Conservation (phyloP, 2,329 filamentous ascomycete species). For the Zymoseptoria crescenta region DNA sequence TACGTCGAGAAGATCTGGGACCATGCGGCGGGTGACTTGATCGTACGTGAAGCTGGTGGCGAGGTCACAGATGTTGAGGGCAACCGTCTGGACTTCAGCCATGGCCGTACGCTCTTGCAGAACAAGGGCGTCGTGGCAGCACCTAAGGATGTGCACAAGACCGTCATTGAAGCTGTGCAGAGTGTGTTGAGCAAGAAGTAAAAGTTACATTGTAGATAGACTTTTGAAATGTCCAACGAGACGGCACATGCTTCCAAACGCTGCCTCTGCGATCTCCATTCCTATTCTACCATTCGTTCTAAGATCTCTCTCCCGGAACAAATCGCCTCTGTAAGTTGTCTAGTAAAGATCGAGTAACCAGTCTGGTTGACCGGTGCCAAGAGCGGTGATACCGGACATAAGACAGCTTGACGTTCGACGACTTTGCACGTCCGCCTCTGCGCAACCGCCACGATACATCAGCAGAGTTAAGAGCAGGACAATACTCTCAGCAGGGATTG, state of each 20-base stretch:
- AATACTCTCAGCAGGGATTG: not conserved
- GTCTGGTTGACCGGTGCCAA: not conserved
- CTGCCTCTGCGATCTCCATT: not conserved
- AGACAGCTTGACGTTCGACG: not conserved
- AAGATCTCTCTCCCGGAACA: too few species aligned
- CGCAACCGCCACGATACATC: not conserved
- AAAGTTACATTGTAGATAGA: not conserved
- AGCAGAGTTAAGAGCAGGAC: not conserved
- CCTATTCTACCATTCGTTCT: not conserved
- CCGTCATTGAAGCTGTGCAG: slow-evolving; percentile 75
- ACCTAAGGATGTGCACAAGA: slow-evolving; percentile 63
- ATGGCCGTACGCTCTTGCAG: slow-evolving; percentile 73
- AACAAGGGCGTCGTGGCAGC: slow-evolving; percentile 95
- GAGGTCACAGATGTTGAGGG: slow-evolving; percentile 84
- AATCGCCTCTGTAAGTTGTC: not conserved
- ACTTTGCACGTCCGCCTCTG: not conserved
- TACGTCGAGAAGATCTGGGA: slow-evolving; percentile 99
- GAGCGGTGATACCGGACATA: not conserved
- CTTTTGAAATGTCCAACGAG: not conserved
- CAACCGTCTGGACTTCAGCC: slow-evolving; percentile 75
- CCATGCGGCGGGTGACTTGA: slow-evolving; percentile 88
- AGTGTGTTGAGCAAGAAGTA: slow-evolving; percentile 56
- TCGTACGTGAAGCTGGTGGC: slow-evolving; percentile 89
- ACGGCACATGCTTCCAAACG: not conserved
- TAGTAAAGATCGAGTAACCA: too few species aligned